Evolutionary conservation across 495 filamentous ascomycete species (phyloP), one percentile per base, ranked within the genome.

Genomic region (Copromyces sp.): DNA sequence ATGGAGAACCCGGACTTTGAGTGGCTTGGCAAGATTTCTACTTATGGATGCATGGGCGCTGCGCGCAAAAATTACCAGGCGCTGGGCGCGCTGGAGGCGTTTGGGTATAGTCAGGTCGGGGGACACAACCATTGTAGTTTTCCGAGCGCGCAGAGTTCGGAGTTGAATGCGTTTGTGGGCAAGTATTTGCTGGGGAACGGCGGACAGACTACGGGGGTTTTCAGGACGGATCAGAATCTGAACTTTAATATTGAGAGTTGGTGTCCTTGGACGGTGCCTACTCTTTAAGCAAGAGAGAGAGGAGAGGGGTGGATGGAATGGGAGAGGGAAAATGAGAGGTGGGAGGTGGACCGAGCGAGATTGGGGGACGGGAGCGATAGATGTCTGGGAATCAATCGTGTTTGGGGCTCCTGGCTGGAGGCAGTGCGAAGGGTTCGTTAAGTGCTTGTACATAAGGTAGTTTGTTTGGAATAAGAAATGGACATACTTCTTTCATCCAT

Each of bases 21-120:
- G 77, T 88, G 86, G 86, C 82, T 88, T 12, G 84, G 86, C 68
- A 83, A 84, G 74, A 77, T 84, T 59, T 78, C 74, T 59, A 85
- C 83, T 8, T 86, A 83, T 12, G 86, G 80, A n/a, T 89, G 87
- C 82, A 87, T 87, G 87, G 83, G 82, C 75, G 82, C 83, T 16
- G 87, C 81, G 12, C 81, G 83, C 40, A 76, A 81, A 75, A 79
- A 83, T 72, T 89, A 86, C 77, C 79, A 87, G 78, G 84, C 84
- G 2, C 76, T 85, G 8, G 86, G 87, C 17, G 83, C 77, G 0
- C 71, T 81, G 37, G 80, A 82, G 70, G 82, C 82, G 75, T 84
- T 88, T 78, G 87, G 86, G 3, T 87, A 84, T 78, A 83, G 84
- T 3, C 83, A 84, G 72, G 81, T 85, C 24, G 85, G 86, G 40